Evolutionary conservation across 148 eudicot genomes (phyloP).

Genomic region (Camellia granthamiana): DNA sequence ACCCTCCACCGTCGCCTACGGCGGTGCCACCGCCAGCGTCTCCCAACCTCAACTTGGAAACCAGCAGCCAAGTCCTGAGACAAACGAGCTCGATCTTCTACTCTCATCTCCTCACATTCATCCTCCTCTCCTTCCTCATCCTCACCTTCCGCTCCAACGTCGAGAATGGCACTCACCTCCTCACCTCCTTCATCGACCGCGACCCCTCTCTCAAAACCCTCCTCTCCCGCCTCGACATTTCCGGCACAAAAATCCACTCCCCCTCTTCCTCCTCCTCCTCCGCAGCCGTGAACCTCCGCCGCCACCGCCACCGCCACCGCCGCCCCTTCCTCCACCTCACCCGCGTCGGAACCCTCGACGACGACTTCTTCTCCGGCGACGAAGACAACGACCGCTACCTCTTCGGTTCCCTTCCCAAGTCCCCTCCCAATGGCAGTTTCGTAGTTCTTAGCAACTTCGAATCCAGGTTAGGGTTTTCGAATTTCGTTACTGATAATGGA

Average conservation of each 20-base stretch:
- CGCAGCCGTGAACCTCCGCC: conserved; percentile 18
- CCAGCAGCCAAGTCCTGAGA: conserved; percentile 45
- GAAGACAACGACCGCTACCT: conserved; percentile 45
- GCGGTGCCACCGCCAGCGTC: conserved; percentile 24
- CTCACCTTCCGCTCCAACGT: conserved; percentile 72
- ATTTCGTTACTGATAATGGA: conserved; percentile 33
- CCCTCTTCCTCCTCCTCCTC: conserved; percentile 8
- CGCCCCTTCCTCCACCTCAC: conserved; percentile 77
- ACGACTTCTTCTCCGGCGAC: conserved; percentile 80
- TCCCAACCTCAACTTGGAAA: conserved; percentile 26
- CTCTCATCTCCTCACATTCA: conserved; percentile 49
- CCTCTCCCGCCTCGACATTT: conserved; percentile 53
- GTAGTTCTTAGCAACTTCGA: conserved; percentile 28
- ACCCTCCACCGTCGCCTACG: conserved; percentile 17
- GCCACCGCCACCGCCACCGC: conserved; percentile 42
- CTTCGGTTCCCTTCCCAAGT: conserved; percentile 23
- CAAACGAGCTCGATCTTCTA: conserved; percentile 35
- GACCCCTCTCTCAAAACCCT: conserved; percentile 67
- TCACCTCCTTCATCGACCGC: conserved; percentile 59
- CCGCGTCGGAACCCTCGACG: conserved; percentile 80
- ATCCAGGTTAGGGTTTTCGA: conserved; percentile 40
- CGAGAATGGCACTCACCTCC: conserved; percentile 53
- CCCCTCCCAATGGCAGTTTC: conserved; percentile 31
- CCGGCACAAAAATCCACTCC: conserved; percentile 15
- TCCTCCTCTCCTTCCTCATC: conserved; percentile 59